These are phyloP conservation scores for Nakazawaea pomicola DNA, from an alignment of 805 yeast genomes.

Conservation along the genomic window DNA sequence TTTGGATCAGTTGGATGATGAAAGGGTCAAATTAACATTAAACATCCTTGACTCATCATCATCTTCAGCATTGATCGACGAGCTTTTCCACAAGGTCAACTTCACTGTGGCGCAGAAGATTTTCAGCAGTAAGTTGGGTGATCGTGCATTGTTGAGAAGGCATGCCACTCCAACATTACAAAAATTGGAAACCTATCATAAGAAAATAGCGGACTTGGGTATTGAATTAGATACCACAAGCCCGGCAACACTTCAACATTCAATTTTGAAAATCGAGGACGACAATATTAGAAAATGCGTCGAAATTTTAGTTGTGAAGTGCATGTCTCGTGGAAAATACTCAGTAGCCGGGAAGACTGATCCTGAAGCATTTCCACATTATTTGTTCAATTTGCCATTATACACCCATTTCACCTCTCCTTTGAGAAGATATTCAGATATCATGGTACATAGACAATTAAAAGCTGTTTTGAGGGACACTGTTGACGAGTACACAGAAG, in stretches of 20 bases:
- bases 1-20: constrained; percentile 82
- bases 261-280: constrained; percentile 62
- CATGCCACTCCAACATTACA: constrained; percentile 80
- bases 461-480: constrained; percentile 51
- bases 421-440: constrained; percentile 84
- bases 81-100: constrained; percentile 77
- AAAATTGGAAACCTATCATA: constrained; percentile 73
- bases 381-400: constrained; percentile 73
- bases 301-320: constrained; percentile 75
- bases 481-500: constrained; percentile 40
- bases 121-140: constrained; percentile 74
- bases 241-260: constrained; percentile 65
- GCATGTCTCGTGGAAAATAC: constrained; percentile 82
- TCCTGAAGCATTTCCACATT: constrained; percentile 72
- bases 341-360: constrained; percentile 85
- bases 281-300: constrained; percentile 62
- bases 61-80: constrained; percentile 60
- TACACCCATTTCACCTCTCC: constrained; percentile 96
- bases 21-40: constrained; percentile 63
- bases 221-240: constrained; percentile 68
- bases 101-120: constrained; percentile 78
- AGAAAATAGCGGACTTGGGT: constrained; percentile 63
- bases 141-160: constrained; percentile 77
- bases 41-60: constrained; percentile 63
- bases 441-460: constrained; percentile 88